Evolutionary conservation across 805 yeast genomes (phyloP).

Genomic region (Isabelozyma rhagii): DNA sequence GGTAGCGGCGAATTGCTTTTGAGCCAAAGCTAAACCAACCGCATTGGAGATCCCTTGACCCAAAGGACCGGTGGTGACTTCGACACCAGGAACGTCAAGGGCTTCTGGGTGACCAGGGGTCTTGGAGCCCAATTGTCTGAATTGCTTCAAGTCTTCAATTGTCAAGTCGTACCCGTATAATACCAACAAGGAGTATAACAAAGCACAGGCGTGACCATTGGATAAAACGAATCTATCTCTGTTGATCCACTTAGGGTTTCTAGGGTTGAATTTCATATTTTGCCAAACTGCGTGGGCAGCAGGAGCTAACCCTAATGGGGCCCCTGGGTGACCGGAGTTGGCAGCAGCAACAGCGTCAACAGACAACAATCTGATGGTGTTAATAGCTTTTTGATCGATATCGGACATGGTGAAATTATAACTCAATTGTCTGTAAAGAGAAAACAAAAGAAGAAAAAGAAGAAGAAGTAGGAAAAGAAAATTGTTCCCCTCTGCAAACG

Average conservation of each 20-base stretch:
- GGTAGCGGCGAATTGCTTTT: constrained; percentile 85
- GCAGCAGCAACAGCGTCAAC: constrained; percentile 85
- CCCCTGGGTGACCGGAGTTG: constrained; percentile 99
- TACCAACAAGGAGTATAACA: constrained; percentile 81
- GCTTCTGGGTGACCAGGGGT: constrained; percentile 98
- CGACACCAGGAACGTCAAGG: constrained; percentile 81
- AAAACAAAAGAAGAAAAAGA: constrained; percentile 1
- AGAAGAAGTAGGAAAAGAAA: background rate
- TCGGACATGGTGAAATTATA: constrained; percentile 14
- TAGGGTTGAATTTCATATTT: constrained; percentile 82
- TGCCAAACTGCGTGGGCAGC: constrained; percentile 86
- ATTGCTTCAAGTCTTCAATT: constrained; percentile 82
- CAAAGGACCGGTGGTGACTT: constrained; percentile 97
- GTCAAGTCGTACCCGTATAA: constrained; percentile 79
- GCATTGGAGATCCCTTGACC: constrained; percentile 98
- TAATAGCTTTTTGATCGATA: constrained; percentile 71
- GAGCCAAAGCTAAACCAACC: constrained; percentile 95
- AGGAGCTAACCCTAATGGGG: constrained; percentile 97
- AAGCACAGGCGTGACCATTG: constrained; percentile 95
- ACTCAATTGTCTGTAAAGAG: background rate
- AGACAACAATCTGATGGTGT: constrained; percentile 85
- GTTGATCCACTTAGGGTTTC: constrained; percentile 88
- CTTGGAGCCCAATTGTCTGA: constrained; percentile 86
- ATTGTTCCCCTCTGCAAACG: too few relatives aligned
- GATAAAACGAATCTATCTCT: constrained; percentile 94